These are phyloP conservation scores for Hawksworthiomyces lignivorus DNA, from an alignment of 2,329 filamentous ascomycete genomes.

Conservation along the genomic window DNA sequence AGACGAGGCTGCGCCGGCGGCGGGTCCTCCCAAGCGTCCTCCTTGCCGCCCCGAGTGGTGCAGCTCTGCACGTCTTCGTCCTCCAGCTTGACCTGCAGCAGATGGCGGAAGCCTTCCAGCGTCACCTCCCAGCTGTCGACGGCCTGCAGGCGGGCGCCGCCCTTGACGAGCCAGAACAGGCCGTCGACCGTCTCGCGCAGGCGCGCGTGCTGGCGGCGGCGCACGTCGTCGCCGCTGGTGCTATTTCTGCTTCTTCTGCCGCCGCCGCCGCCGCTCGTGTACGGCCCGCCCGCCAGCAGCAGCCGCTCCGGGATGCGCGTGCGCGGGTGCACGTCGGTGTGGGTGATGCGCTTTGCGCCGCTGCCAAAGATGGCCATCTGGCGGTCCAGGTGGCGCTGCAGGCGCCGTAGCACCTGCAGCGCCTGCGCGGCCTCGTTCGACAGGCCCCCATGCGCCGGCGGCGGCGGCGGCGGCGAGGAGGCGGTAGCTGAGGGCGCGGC, in stretches of 20 bases:
- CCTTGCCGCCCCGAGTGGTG: no score
- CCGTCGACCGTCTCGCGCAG: conserved; percentile 15
- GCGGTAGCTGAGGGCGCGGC: neutral
- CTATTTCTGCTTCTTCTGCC: neutral
- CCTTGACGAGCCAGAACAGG: conserved; percentile 23
- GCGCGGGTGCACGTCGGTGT: conserved; percentile 18
- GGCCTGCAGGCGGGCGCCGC: conserved; percentile 15
- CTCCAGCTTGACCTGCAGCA: conserved; percentile 6
- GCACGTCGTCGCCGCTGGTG: neutral
- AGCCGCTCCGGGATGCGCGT: conserved; percentile 20
- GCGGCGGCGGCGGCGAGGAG: neutral
- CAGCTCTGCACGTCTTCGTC: neutral
- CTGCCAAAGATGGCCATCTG: neutral
- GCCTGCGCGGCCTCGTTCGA: neutral
- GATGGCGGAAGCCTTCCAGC: conserved; percentile 4
- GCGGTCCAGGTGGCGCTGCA: no score
- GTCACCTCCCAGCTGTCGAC: conserved; percentile 23
- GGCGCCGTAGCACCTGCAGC: neutral
- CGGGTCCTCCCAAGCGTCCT: no score
- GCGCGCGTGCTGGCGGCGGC: neutral
- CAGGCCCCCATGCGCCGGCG: neutral
- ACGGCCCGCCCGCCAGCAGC: conserved; percentile 17
- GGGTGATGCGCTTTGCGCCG: neutral
- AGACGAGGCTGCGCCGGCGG: neutral
- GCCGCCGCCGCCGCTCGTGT: neutral